Evolutionary conservation across 331 rosid genomes (phyloP), one percentile per base, ranked within the genome.

Genomic region (Quercus tomentella): DNA sequence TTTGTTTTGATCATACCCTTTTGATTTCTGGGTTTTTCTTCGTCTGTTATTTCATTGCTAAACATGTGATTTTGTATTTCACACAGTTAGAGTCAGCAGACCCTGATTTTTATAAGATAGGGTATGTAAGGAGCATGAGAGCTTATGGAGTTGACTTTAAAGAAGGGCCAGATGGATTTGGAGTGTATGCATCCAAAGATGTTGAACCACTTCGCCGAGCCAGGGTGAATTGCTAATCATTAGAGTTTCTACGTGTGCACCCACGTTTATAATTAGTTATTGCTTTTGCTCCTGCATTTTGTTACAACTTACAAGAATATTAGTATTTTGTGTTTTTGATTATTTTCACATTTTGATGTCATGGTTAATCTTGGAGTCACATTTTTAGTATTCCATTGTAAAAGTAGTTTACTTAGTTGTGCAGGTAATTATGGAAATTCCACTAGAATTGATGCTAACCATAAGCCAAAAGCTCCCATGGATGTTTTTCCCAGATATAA

Each of bases 361-460:
- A 56, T 72, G 25, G 67, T 43, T 58, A 18, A 71, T 72, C 41
- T 6, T 73, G 72, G 15, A 69, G 57, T 67, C 51, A 28, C 33
- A 28, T 76, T 84, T 45, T 45, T 71, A 49, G 62, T 66, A 71
- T 70, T 75, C 73, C 14, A 31, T 84, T 76, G 49, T 74, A 33
- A 62, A 75, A 77, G 84, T 56, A n/a, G 12, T 71, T 45, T 76
- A 56, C 56, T 72, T 45, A 31, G 74, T 80, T 73, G 77, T 72
- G 63, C 92, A 93, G 99, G 97, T 95, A 73, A 88, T 93, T 56
- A 93, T 95, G 99, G 99, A 93, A 86, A 93, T 95, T 82, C 99
- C 99, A 11, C 81, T 95, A 55, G 99, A 95, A 81, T 56, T 95
- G 76, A 91, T 95, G 99, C 79, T 95, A 79, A 93, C 99, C 43